Base-by-base conservation (phyloP, 208 protist genomes). In the Endotrypanum monterogeii region DNA sequence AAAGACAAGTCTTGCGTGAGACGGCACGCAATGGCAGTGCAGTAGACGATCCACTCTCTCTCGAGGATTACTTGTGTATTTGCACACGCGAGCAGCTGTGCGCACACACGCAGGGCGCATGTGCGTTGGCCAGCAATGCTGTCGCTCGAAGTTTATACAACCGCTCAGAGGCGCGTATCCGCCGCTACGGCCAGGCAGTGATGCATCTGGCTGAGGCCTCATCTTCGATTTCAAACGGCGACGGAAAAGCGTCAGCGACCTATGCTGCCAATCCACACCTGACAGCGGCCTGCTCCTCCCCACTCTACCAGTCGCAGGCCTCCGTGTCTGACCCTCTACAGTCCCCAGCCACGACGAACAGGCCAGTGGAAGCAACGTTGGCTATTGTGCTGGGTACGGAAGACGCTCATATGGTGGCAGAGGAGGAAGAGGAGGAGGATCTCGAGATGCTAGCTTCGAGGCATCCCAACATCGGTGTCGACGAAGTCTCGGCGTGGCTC, bases 391-490 rank as follows among this genome's bases (percentile, higher is more conserved):
- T 28, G 6, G 28, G 14, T 5, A 37, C 55, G 28, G 69, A 65
- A 3, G 23, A 14, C 2, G 58, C 51, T n/a, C 41, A 41, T 14
- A 37, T 32, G 14, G 48, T 11, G 37, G 57, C 5, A n/a, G n/a
- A 67, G 8, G 79, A 79, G 23, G 79, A 83, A 35, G 80, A 80
- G 30, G 51, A 61, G 25, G 79, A 79, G 18, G 48, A 60, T 28
- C 55, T 80, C 20, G 80, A 79, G 30, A 41, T 14, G 1, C 67
- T 56, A 32, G 50, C 76, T n/a, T 25, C 60, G 11, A 46, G 52
- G 54, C 69, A 75, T 50, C 14, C 28, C 3, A 48, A 50, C n/a
- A 55, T 71, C n/a, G 51, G 28, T 20, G 58, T 0, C 2, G 76
- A 75, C 39, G 39, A 25, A 46, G 78, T 65, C 9, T 23, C 50